Conservation (phyloP, 169 alveolate species). For the Ichthyophthirius multifiliis region DNA sequence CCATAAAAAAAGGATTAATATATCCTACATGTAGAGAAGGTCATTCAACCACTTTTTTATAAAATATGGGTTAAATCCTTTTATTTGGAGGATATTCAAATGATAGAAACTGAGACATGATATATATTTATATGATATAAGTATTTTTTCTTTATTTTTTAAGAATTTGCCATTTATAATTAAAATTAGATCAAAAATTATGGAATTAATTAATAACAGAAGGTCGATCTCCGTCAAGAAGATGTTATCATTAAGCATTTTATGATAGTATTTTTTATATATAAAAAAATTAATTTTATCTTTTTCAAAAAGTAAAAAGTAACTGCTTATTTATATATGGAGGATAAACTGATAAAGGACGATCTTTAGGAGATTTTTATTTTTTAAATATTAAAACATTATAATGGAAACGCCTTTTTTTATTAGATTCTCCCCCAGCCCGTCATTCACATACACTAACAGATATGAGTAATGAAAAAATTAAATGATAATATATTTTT, state of each 20-base stretch:
- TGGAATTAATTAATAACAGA: slow-evolving; percentile 20
- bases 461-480: slow-evolving; percentile 7
- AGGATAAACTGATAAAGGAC: slow-evolving; percentile 39
- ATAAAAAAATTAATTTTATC: background rate
- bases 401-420: slow-evolving; percentile 26
- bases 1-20: too few relatives aligned
- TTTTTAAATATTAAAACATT: slow-evolving; percentile 9
- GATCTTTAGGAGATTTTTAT: slow-evolving; percentile 39
- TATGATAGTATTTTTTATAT: slow-evolving; percentile 26
- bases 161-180: background rate
- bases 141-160: background rate
- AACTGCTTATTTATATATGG: slow-evolving; percentile 27
- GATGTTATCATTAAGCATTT: slow-evolving; percentile 39
- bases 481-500: too few relatives aligned
- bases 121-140: background rate
- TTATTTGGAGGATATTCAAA: background rate
- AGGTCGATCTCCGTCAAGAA: slow-evolving; percentile 35
- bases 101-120: slow-evolving; percentile 1
- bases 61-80: slow-evolving; percentile 5
- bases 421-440: slow-evolving; percentile 31
- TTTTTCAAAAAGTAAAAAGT: background rate
- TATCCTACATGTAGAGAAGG: slow-evolving; percentile 14
- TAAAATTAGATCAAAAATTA: background rate
- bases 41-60: background rate
- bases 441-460: slow-evolving; percentile 34